phyloP scores from a whole-genome alignment of 305 asterid genomes.

The Ajuga reptans region DNA sequence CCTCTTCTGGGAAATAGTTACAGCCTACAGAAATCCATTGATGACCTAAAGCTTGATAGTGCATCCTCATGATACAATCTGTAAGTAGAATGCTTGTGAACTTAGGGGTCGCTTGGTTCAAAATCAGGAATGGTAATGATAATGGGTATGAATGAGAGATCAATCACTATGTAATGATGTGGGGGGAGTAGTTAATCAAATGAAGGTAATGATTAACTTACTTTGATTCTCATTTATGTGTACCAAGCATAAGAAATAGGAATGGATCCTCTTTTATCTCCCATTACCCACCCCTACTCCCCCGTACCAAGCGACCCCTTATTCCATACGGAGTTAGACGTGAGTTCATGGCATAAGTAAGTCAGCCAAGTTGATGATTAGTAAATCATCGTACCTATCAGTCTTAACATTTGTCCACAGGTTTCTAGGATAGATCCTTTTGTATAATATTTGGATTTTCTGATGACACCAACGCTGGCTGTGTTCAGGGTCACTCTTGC shows the following conservation, averaged over 20 bases:
- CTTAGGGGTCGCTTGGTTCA: too few relatives aligned
- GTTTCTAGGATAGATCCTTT: constrained; percentile 5
- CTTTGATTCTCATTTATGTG: too few relatives aligned
- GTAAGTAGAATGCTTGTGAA: background rate
- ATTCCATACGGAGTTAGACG: constrained; percentile 1
- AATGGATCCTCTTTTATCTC: too few relatives aligned
- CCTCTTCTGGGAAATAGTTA: background rate
- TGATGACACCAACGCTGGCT: constrained; percentile 20
- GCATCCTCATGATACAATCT: constrained; percentile 2
- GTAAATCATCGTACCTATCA: background rate
- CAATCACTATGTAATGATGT: too few relatives aligned
- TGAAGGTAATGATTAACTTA: too few relatives aligned
- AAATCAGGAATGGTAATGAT: too few relatives aligned
- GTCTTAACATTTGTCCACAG: background rate
- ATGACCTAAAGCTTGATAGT: background rate
- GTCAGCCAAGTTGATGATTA: background rate
- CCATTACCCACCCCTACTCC: too few relatives aligned
- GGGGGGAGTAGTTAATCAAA: too few relatives aligned
- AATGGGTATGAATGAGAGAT: too few relatives aligned
- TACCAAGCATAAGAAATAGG: too few relatives aligned
- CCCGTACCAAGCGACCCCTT: too few relatives aligned
- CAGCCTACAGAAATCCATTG: background rate
- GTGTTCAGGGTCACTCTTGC: constrained; percentile 84
- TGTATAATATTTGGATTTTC: background rate
- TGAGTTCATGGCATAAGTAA: background rate